Evolutionary conservation across 345 rosid genomes (phyloP).

Genomic region (Citrus mangshanensis): DNA sequence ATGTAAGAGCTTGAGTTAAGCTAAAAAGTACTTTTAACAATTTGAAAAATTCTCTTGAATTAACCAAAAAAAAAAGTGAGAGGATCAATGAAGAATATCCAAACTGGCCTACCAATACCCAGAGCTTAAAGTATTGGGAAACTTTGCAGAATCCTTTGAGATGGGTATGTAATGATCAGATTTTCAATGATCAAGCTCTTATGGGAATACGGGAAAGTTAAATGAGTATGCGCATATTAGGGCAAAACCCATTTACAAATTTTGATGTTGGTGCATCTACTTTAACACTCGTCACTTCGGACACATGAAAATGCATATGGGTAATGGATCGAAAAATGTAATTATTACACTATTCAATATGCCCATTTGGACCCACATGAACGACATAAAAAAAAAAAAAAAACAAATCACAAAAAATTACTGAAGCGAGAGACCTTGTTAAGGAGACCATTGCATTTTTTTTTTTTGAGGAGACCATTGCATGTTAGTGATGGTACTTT

Average conservation of each 20-base stretch:
- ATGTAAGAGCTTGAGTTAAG: neutral
- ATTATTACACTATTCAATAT: neutral
- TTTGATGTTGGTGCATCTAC: neutral
- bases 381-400: no score
- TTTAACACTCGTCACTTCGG: neutral
- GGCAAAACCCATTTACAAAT: neutral
- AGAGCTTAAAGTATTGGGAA: conserved; percentile 5
- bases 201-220: conserved; percentile 26
- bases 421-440: no score
- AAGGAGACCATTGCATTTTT: neutral
- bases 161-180: neutral
- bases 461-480: neutral
- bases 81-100: neutral
- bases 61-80: neutral
- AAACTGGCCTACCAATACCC: conserved; percentile 7
- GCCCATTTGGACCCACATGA: conserved; percentile 1
- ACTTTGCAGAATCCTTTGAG: conserved; percentile 8
- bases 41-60: neutral
- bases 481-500: neutral
- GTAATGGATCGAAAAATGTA: conserved; percentile 1
- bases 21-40: neutral
- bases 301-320: neutral
- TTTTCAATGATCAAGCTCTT: conserved; percentile 20
- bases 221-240: neutral
- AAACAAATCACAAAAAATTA: neutral